Evolutionary conservation across 345 rosid species (phyloP).

Genomic region (Rhizophora apiculata): DNA sequence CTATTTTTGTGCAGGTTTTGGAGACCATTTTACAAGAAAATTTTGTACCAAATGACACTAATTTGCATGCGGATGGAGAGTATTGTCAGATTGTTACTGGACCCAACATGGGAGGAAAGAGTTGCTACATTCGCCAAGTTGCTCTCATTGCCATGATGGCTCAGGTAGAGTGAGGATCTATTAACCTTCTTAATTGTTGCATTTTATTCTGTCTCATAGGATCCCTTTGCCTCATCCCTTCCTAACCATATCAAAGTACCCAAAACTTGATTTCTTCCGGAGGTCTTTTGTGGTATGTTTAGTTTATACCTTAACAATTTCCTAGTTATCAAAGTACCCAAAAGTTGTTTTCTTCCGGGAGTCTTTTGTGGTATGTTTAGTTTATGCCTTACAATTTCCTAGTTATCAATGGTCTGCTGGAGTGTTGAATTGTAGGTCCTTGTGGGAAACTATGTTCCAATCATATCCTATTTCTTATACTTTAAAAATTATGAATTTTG

Average conservation of each 20-base stretch:
- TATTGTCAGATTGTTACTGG: conserved; percentile 89
- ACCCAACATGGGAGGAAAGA: conserved; percentile 99
- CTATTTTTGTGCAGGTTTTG: conserved; percentile 56
- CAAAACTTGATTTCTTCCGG: background rate
- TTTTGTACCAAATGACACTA: conserved; percentile 89
- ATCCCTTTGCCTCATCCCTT: background rate
- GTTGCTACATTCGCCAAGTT: conserved; percentile 97
- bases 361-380: background rate
- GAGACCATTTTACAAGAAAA: conserved; percentile 67
- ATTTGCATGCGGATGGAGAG: conserved; percentile 59
- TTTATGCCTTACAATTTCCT: background rate
- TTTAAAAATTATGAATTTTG: too few relatives aligned
- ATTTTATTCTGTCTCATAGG: background rate
- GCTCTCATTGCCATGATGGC: conserved; percentile 88
- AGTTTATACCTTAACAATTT: background rate
- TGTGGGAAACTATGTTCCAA: too few relatives aligned
- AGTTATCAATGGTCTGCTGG: background rate
- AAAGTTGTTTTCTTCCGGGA: background rate
- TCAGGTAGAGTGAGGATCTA: conserved; percentile 48
- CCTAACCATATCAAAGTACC: background rate
- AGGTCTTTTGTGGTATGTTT: background rate
- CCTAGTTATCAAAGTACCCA: background rate
- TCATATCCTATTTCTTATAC: too few relatives aligned
- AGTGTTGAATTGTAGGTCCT: too few relatives aligned
- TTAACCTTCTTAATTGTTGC: background rate